Conservation (phyloP, 1,284 basidiomycete genomes). For the Fistulina hepatica region DNA sequence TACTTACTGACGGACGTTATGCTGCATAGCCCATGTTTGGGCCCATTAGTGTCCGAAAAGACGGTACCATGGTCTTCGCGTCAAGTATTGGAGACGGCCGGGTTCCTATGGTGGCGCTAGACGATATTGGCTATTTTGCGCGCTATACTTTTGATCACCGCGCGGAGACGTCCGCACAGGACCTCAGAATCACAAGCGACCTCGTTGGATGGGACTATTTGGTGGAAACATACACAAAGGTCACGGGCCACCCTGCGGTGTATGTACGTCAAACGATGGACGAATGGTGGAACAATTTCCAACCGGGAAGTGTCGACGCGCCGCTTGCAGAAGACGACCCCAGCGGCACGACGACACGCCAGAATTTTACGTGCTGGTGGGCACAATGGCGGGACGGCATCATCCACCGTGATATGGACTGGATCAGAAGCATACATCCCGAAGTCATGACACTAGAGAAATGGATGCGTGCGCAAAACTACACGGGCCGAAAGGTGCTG, state of each 20-base stretch:
- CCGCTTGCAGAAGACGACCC: constrained; percentile 26
- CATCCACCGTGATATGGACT: constrained; percentile 31
- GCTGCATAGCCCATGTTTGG: constrained; percentile 26
- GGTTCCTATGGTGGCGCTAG: constrained; percentile 33
- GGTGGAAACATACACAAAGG: constrained; percentile 29
- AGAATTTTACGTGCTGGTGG: constrained; percentile 35
- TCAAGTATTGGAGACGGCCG: constrained; percentile 28
- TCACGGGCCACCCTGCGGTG: constrained; percentile 32
- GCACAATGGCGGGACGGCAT: constrained; percentile 31
- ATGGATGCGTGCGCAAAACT: constrained; percentile 20
- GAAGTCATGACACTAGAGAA: constrained; percentile 16
- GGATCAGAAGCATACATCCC: constrained; percentile 30
- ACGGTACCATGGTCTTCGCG: constrained; percentile 36
- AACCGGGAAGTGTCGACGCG: constrained; percentile 19
- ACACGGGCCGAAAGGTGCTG: constrained; percentile 10
- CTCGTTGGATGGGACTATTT: constrained; percentile 34
- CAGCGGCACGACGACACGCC: constrained; percentile 25
- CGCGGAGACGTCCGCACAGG: constrained; percentile 26
- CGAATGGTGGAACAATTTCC: constrained; percentile 29
- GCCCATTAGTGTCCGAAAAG: constrained; percentile 27
- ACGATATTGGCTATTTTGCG: constrained; percentile 37
- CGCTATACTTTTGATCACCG: constrained; percentile 37
- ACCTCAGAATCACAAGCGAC: constrained; percentile 33
- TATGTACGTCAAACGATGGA: constrained; percentile 28
- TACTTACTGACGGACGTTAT: neutral